Evolutionary conservation across 352 stramenopile genomes (phyloP).

Genomic region (Elongisporangium undulatum): DNA sequence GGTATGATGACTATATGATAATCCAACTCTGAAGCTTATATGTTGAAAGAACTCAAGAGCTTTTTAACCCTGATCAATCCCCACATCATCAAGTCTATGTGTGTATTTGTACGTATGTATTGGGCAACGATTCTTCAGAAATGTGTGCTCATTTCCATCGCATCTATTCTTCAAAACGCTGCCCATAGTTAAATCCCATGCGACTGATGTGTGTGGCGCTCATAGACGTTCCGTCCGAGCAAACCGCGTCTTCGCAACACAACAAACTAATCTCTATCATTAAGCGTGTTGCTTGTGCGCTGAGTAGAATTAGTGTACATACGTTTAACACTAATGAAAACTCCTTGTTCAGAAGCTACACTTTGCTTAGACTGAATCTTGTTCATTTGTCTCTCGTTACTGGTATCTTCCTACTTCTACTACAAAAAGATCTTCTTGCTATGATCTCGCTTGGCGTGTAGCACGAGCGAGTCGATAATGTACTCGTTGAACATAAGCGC

Average conservation of each 20-base stretch:
- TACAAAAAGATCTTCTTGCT: conserved; percentile 65
- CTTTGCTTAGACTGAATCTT: too few species aligned
- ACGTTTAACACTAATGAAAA: too few species aligned
- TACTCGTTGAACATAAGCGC: conserved; percentile 67
- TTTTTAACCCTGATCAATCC: conserved; percentile 85
- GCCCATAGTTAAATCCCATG: conserved; percentile 14
- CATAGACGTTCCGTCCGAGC: conserved; percentile 9
- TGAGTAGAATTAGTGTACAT: too few species aligned
- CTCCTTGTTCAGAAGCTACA: too few species aligned
- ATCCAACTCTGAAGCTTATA: conserved; percentile 82
- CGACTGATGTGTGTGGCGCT: conserved; percentile 6
- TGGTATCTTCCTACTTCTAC: neutral
- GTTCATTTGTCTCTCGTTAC: neutral
- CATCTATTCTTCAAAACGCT: conserved; percentile 29
- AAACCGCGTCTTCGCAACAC: conserved; percentile 12
- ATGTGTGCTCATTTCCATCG: conserved; percentile 18
- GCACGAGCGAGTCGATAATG: conserved; percentile 52
- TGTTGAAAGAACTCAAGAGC: conserved; percentile 73
- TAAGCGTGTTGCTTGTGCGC: too few species aligned
- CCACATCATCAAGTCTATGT: conserved; percentile 2
- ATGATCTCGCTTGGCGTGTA: conserved; percentile 49
- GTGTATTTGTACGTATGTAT: conserved; percentile 9
- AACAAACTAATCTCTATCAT: too few species aligned
- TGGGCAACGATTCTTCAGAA: conserved; percentile 36
- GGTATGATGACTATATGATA: conserved; percentile 71